phyloP scores from a whole-genome alignment of 2,329 filamentous ascomycete species.

The Botrytis deweyae region DNA sequence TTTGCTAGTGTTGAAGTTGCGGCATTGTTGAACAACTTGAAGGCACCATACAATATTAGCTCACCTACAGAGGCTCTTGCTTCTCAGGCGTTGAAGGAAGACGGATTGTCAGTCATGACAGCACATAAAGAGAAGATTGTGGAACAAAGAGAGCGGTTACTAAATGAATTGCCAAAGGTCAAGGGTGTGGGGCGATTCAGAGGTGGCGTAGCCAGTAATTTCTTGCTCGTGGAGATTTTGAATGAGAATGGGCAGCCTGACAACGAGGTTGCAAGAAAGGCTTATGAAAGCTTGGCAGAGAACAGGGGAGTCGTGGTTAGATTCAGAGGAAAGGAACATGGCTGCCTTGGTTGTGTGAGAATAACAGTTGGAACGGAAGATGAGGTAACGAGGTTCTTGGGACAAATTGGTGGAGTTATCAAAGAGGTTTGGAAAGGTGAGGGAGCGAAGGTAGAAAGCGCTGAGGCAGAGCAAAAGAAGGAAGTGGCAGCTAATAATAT shows the following conservation, averaged over 20 bases:
- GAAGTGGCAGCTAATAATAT: constrained; percentile 32
- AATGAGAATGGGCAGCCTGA: constrained; percentile 70
- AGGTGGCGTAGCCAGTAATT: constrained; percentile 82
- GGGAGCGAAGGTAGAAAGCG: constrained; percentile 25
- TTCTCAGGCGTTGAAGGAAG: constrained; percentile 63
- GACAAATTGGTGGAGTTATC: constrained; percentile 54
- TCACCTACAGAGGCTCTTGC: constrained; percentile 84
- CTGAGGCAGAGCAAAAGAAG: constrained; percentile 28
- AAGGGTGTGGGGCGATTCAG: constrained; percentile 76
- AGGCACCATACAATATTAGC: constrained; percentile 94
- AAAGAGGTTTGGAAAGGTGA: constrained; percentile 28
- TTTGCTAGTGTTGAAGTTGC: constrained; percentile 78
- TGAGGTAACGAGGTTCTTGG: constrained; percentile 78
- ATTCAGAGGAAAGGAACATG: constrained; percentile 89
- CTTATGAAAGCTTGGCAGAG: constrained; percentile 85
- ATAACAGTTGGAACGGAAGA: constrained; percentile 89
- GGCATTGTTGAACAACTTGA: constrained; percentile 80
- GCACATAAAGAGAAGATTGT: constrained; percentile 68
- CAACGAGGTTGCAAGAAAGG: constrained; percentile 72
- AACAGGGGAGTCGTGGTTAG: constrained; percentile 85
- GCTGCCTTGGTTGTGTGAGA: constrained; percentile 83
- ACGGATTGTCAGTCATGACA: constrained; percentile 72
- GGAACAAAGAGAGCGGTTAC: constrained; percentile 71
- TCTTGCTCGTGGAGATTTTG: constrained; percentile 85
- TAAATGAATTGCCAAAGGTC: constrained; percentile 71